Evolutionary conservation across 192 early-diverging fungal species (phyloP), one percentile per base, ranked within the genome.

Genomic region (Phlyctochytrium planicorne): DNA sequence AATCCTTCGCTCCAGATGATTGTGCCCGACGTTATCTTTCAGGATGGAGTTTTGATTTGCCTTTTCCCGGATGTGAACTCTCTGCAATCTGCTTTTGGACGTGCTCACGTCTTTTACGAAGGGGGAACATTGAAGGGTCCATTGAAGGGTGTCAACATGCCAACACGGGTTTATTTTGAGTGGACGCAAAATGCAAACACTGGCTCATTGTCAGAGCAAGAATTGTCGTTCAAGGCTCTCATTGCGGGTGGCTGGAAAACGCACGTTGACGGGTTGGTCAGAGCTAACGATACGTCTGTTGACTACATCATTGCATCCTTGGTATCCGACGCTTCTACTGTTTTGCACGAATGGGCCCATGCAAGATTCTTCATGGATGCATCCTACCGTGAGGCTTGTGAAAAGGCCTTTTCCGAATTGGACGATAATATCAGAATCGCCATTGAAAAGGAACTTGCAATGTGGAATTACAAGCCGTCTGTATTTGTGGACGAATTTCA

Each of bases 291-390:
- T 52, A 17, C 17, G 0, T 2, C 66, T 2, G 37, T 57, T 2
- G 16, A 34, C 4, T 85, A 85, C 53, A 37, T 85, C n/a, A 71
- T 75, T 66, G 83, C 72, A 14, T 59, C 65, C 55, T 17, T 79
- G 24, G 30, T 10, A 25, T 35, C 30, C 14, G 83, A 85, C 59
- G 4, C 34, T 27, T 73, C 76, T 20, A 78, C 83, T 24, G 68
- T 82, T n/a, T 59, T 78, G 0, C 83, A 85, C 63, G 83, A 85
- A 70, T 81, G 72, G 76, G 79, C 80, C 0, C 83, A 85, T 59
- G 78, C 83, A 0, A 24, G 53, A 3, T 85, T 67, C 60, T 75
- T 56, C 62, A 29, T 71, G 30, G 63, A 56, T 17, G 2, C 50
- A 0, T 23, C 59, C 30, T 85, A 82, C 66, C 59, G 67, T 6